phyloP scores from a whole-genome alignment of 2,329 filamentous ascomycete genomes.

The Sporothrix pallida region DNA sequence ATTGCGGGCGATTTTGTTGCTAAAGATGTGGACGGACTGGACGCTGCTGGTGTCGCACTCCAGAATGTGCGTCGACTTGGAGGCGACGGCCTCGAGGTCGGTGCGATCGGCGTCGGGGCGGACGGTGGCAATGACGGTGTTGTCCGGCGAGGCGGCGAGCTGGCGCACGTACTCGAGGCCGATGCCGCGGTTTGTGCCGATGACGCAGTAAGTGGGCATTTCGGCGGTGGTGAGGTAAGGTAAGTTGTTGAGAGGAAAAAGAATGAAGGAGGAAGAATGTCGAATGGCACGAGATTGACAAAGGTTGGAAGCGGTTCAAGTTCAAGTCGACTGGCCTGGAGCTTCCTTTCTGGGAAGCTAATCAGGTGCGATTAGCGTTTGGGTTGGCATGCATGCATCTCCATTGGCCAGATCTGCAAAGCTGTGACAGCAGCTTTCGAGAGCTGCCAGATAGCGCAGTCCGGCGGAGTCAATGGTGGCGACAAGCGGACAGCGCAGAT shows the following conservation, averaged over 20 bases:
- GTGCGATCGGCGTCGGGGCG: conserved; percentile 41
- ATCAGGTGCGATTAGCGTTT: conserved; percentile 10
- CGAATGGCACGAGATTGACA: neutral
- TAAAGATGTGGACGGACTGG: conserved; percentile 44
- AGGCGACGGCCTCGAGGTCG: conserved; percentile 40
- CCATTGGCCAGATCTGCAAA: conserved; percentile 5
- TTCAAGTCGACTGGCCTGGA: neutral
- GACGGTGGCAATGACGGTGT: conserved; percentile 42
- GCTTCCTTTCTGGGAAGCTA: conserved; percentile 10
- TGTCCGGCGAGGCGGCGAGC: conserved; percentile 39
- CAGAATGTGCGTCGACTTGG: conserved; percentile 40
- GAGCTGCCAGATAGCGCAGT: conserved; percentile 10
- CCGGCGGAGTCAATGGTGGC: conserved; percentile 6
- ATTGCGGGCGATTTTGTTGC: conserved; percentile 37
- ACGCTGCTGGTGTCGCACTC: conserved; percentile 45
- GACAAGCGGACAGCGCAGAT: neutral
- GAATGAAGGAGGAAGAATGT: neutral
- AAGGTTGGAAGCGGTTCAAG: neutral
- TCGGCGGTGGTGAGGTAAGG: neutral
- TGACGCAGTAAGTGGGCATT: conserved; percentile 45
- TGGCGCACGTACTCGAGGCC: conserved; percentile 46
- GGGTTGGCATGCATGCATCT: neutral
- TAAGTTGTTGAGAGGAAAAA: neutral
- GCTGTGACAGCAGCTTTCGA: conserved; percentile 12
- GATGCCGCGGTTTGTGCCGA: conserved; percentile 44